Evolutionary conservation across 2,329 filamentous ascomycete genomes (phyloP).

Genomic region (Colletotrichum melonis): DNA sequence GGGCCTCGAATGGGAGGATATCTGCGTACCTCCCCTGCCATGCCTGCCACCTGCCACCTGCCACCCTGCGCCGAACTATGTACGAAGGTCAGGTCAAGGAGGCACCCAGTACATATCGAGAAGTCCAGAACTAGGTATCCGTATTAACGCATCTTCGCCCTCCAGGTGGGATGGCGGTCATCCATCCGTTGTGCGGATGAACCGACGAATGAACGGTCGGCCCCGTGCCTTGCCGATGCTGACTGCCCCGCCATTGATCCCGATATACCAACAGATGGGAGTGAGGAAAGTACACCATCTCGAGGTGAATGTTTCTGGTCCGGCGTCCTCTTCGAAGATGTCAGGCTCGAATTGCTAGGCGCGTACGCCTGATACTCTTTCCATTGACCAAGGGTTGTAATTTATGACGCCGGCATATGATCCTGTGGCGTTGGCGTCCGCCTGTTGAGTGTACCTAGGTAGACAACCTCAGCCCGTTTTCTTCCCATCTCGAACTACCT

Average conservation of each 20-base stretch:
- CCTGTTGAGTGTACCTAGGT: neutral
- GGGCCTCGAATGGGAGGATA: neutral
- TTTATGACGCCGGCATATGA: neutral
- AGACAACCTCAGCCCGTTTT: neutral
- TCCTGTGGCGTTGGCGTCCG: neutral
- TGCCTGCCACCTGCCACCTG: neutral
- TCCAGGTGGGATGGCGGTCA: neutral
- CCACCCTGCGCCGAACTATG: neutral
- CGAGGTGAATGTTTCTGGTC: neutral
- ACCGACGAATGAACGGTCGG: conserved; percentile 15
- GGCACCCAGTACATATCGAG: no score
- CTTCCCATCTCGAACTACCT: neutral
- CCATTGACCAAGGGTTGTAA: neutral
- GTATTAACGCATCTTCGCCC: no score
- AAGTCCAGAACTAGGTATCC: no score
- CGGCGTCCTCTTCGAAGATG: neutral
- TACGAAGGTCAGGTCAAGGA: neutral
- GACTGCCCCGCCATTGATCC: neutral
- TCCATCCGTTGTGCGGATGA: neutral
- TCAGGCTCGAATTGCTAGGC: neutral
- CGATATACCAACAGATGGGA: neutral
- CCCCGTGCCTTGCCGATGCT: neutral
- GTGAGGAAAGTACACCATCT: neutral
- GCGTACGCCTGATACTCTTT: neutral
- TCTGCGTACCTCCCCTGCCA: neutral